phyloP scores from a whole-genome alignment of 306 rosid species.

The Hippophae gyantsensis region DNA sequence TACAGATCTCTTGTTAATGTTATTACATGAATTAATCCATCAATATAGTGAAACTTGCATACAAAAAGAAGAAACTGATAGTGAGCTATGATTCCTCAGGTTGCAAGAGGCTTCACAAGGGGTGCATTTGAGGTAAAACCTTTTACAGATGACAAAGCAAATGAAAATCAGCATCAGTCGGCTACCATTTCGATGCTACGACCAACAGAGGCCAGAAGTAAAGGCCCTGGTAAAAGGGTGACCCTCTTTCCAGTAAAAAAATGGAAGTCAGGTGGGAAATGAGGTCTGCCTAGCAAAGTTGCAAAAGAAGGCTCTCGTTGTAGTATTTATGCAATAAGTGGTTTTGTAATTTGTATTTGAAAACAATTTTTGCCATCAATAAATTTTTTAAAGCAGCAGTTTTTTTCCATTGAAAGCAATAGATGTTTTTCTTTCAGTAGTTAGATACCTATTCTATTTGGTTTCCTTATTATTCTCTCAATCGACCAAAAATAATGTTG shows the following conservation, averaged over 20 bases:
- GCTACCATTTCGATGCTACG: constrained; percentile 47
- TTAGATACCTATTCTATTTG: no score
- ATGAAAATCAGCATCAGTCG: constrained; percentile 39
- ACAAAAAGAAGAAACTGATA: constrained; percentile 14
- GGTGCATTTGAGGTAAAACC: constrained; percentile 77
- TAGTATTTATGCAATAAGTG: no score
- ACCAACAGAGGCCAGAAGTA: constrained; percentile 38
- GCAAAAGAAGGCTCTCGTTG: no score
- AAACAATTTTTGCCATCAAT: no score
- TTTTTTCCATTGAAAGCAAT: no score
- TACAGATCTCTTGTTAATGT: background rate
- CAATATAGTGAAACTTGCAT: constrained; percentile 1
- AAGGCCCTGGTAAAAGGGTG: constrained; percentile 35
- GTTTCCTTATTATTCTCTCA: no score
- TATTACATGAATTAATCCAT: background rate
- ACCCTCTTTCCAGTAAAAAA: constrained; percentile 59
- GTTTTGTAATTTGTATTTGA: no score
- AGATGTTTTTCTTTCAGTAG: no score
- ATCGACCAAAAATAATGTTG: no score
- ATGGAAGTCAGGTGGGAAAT: constrained; percentile 55
- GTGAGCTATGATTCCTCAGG: constrained; percentile 41
- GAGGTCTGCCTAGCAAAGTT: background rate
- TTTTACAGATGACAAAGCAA: constrained; percentile 47
- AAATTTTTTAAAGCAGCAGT: no score
- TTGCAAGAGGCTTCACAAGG: constrained; percentile 81